Evolutionary conservation across 441 rosid species (phyloP).

Genomic region (Adansonia rubrostipa): DNA sequence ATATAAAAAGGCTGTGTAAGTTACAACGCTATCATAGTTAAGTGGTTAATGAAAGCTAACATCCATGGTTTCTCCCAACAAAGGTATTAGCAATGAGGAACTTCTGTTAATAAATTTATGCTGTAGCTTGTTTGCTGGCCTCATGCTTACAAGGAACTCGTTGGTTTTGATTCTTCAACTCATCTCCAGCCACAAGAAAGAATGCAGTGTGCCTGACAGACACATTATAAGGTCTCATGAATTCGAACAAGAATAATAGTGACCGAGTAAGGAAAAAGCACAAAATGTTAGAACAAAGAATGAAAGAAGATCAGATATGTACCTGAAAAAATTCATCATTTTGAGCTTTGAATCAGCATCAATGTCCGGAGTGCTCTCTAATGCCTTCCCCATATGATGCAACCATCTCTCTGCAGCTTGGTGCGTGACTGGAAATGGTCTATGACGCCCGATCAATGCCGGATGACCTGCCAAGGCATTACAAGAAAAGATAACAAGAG

Average conservation of each 20-base stretch:
- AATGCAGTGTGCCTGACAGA: slow-evolving; percentile 82
- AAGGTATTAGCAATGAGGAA: slow-evolving; percentile 10
- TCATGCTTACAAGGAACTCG: slow-evolving; percentile 58
- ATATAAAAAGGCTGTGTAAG: slow-evolving; percentile 8
- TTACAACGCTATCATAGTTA: slow-evolving; percentile 9
- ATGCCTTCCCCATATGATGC: slow-evolving; percentile 80
- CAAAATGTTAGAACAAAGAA: slow-evolving; percentile 9
- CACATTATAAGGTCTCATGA: not conserved
- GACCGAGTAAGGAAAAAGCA: not conserved
- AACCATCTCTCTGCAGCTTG: slow-evolving; percentile 95
- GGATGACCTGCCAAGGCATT: slow-evolving; percentile 64
- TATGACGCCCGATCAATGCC: slow-evolving; percentile 83
- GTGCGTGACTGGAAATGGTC: slow-evolving; percentile 84
- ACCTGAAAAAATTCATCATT: slow-evolving; percentile 95
- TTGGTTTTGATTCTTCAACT: slow-evolving; percentile 67
- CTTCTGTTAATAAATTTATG: slow-evolving; percentile 28
- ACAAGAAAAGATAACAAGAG: no score
- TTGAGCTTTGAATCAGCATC: slow-evolving; percentile 72
- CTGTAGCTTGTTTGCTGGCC: slow-evolving; percentile 43
- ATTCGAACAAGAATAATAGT: not conserved
- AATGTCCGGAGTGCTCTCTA: slow-evolving; percentile 63
- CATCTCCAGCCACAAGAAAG: slow-evolving; percentile 94
- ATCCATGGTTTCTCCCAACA: slow-evolving; percentile 15
- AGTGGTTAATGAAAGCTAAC: slow-evolving; percentile 13
- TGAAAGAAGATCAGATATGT: slow-evolving; percentile 27